Evolutionary conservation across 192 early-diverging fungal species (phyloP).

Genomic region (Entomortierella beljakovae): DNA sequence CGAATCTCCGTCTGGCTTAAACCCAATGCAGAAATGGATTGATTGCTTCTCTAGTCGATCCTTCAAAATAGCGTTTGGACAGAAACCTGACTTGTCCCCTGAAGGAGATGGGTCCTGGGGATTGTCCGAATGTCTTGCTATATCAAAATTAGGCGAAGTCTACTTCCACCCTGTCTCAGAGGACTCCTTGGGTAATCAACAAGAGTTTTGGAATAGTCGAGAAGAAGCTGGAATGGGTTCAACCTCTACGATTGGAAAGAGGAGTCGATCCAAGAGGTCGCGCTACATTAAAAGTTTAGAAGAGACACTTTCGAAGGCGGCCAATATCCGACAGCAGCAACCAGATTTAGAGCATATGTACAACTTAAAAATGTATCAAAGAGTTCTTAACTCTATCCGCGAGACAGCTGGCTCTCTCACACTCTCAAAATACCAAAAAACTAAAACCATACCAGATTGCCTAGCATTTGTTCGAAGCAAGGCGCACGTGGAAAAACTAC

Average conservation of each 20-base stretch:
- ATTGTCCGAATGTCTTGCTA: constrained; percentile 30
- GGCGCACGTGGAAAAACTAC: neutral
- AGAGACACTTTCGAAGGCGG: neutral
- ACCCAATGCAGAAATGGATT: constrained; percentile 30
- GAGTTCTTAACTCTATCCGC: constrained; percentile 11
- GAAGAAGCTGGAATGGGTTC: neutral
- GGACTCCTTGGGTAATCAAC: neutral
- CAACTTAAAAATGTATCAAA: constrained; percentile 33
- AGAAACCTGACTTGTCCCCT: constrained; percentile 18
- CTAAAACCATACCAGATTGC: neutral
- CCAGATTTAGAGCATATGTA: constrained; percentile 32
- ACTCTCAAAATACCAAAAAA: neutral
- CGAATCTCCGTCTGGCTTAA: neutral
- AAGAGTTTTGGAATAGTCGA: neutral
- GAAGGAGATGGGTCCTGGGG: constrained; percentile 22
- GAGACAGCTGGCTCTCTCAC: constrained; percentile 3
- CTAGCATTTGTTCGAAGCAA: constrained; percentile 34
- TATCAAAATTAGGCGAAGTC: constrained; percentile 23
- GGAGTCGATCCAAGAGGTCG: constrained; percentile 1
- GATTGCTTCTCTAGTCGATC: constrained; percentile 25
- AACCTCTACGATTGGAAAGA: neutral
- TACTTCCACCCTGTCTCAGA: constrained; percentile 15
- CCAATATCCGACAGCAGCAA: neutral
- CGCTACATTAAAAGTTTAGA: neutral
- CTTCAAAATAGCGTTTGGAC: constrained; percentile 16